Percentiles rank a stretch among this genome's conserved stretches.
These are phyloP conservation scores for Schwanniomyces yamadae DNA, from an alignment of 805 yeast genomes.

Conservation along the genomic window DNA sequence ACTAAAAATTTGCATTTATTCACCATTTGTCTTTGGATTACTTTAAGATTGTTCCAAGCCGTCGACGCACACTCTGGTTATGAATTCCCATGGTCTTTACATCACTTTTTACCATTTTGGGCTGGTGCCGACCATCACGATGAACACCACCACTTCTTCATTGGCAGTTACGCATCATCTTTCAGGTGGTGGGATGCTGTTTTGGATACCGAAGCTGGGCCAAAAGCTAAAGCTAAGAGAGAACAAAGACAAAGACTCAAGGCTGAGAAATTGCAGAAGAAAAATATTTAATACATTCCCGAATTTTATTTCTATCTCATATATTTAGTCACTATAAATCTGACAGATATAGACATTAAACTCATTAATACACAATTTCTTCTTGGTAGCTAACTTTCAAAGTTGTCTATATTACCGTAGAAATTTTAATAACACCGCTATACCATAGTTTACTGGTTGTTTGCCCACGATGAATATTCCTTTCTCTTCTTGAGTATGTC, in stretches of 20 bases:
- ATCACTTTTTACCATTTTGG: slow-evolving; percentile 92
- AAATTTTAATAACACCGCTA: too few relatives aligned
- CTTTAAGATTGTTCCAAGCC: slow-evolving; percentile 89
- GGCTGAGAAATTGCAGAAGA: slow-evolving; percentile 44
- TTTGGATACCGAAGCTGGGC: slow-evolving; percentile 88
- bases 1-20: slow-evolving; percentile 79
- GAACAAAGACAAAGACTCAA: slow-evolving; percentile 59
- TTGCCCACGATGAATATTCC: slow-evolving; percentile 44
- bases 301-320: background rate
- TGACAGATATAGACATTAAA: too few relatives aligned
- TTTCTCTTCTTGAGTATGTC: slow-evolving; percentile 47
- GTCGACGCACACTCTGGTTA: slow-evolving; percentile 98
- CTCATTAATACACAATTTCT: too few relatives aligned
- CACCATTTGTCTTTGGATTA: slow-evolving; percentile 88
- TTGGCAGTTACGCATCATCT: slow-evolving; percentile 91
- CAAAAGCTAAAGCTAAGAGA: slow-evolving; percentile 71
- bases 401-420: too few relatives aligned
- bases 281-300: slow-evolving; percentile 9
- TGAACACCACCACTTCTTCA: slow-evolving; percentile 93
- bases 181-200: slow-evolving; percentile 96
- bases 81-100: slow-evolving; percentile 96
- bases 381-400: too few relatives aligned
- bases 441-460: too few relatives aligned
- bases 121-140: slow-evolving; percentile 99
- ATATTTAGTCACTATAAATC: too few relatives aligned